A percentile compares a stretch with the other conserved stretches of the same genome.
These are phyloP conservation scores for Penicillium sp. DNA, from an alignment of 2,329 filamentous ascomycete species.

Conservation along the genomic window DNA sequence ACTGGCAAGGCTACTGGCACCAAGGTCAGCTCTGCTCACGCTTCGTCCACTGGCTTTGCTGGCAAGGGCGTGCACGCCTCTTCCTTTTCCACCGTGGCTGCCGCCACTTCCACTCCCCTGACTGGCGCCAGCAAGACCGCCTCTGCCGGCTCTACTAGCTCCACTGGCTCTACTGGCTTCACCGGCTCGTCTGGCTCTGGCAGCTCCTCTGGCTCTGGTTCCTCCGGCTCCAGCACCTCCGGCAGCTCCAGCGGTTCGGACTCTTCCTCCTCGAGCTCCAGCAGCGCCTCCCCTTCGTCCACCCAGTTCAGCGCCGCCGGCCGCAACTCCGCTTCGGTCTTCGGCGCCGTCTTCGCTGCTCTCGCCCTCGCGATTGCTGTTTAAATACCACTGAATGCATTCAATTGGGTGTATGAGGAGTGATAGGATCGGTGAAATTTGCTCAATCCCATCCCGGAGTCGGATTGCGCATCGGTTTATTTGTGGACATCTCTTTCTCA, in stretches of 20 bases:
- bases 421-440: too few species aligned
- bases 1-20: slow-evolving; percentile 2
- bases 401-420: too few species aligned
- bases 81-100: background rate
- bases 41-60: slow-evolving; percentile 14
- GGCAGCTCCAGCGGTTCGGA: slow-evolving; percentile 6
- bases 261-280: slow-evolving; percentile 8
- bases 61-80: too few species aligned
- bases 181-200: background rate
- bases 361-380: slow-evolving; percentile 23
- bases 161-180: slow-evolving; percentile 10
- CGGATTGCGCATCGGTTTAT: too few species aligned
- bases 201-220: slow-evolving; percentile 6
- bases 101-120: background rate
- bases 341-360: slow-evolving; percentile 19
- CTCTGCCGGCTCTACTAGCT: slow-evolving; percentile 18
- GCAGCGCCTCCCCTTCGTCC: slow-evolving; percentile 12
- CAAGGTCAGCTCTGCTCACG: slow-evolving; percentile 8
- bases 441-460: too few species aligned
- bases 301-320: slow-evolving; percentile 13
- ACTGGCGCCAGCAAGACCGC: slow-evolving; percentile 1
- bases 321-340: slow-evolving; percentile 16
- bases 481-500: too few species aligned
- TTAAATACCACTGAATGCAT: too few species aligned
- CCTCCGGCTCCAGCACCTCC: slow-evolving; percentile 11